Conservation (phyloP, 2,329 filamentous ascomycete genomes). For the Teratosphaeria pseudoeucalypti region DNA sequence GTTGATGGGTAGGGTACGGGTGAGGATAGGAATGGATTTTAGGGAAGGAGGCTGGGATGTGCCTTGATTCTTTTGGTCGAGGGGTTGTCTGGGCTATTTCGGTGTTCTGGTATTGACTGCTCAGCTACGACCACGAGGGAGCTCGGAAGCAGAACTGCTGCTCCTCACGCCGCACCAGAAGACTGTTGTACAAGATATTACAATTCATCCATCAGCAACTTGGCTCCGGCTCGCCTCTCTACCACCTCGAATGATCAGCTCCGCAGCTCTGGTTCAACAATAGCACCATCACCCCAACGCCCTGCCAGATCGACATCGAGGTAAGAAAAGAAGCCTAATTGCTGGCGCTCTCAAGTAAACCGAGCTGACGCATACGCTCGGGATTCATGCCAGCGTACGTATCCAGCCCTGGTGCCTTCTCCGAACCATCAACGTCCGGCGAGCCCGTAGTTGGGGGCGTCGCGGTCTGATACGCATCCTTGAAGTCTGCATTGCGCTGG, state of each 20-base stretch:
- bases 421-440: constrained; percentile 23
- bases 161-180: not conserved
- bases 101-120: constrained; percentile 8
- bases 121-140: constrained; percentile 9
- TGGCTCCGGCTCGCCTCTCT: not conserved
- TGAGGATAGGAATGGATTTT: not conserved
- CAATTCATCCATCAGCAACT: not conserved
- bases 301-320: not conserved
- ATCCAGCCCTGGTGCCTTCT: constrained; percentile 17
- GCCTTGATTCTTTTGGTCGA: not conserved
- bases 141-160: constrained; percentile 1
- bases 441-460: constrained; percentile 32
- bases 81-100: not conserved
- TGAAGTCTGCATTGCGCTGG: constrained; percentile 2
- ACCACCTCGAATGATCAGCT: constrained; percentile 1
- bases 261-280: not conserved
- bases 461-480: constrained; percentile 32
- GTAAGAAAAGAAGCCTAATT: constrained; percentile 3
- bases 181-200: constrained; percentile 15
- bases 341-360: constrained; percentile 16
- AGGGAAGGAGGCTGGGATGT: not conserved
- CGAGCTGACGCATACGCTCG: constrained; percentile 26
- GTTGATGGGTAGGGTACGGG: constrained; percentile 25
- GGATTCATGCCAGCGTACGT: constrained; percentile 26
- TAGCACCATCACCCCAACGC: not conserved